These are phyloP conservation scores for Triticum turgidum DNA, from an alignment of 176 grass and related monocot genomes.

Conservation along the genomic window DNA sequence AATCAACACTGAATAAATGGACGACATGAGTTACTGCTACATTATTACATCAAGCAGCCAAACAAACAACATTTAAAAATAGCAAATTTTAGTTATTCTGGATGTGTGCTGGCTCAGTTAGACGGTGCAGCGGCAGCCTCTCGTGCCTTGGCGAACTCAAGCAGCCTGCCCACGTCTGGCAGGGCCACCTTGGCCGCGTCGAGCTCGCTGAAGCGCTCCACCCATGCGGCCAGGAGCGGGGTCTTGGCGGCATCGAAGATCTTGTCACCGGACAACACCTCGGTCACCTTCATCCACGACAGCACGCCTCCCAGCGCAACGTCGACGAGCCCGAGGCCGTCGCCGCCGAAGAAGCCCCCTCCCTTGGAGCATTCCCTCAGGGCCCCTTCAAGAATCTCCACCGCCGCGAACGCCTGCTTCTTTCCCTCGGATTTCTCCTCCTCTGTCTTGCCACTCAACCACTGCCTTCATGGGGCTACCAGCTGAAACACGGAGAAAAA, in stretches of 20 bases:
- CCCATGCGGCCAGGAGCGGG: background rate
- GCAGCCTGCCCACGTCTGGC: background rate
- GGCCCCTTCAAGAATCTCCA: slow-evolving; percentile 19
- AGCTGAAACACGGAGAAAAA: background rate
- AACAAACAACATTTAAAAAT: background rate
- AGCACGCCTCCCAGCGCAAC: background rate
- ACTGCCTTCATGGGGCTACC: background rate
- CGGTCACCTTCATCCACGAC: background rate
- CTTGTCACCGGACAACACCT: background rate
- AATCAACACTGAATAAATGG: too few species aligned
- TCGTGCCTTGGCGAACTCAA: background rate
- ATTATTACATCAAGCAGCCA: background rate
- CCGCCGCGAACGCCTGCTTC: background rate
- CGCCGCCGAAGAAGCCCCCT: background rate
- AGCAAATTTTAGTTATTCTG: background rate
- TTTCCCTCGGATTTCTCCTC: background rate
- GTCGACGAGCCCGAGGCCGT: slow-evolving; percentile 13
- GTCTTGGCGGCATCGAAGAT: background rate
- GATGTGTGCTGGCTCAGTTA: background rate
- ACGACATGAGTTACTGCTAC: too few species aligned
- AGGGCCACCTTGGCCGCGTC: background rate
- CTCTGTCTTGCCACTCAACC: background rate
- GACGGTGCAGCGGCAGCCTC: background rate
- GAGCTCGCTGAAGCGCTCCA: background rate
- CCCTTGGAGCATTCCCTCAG: background rate